Percentiles rank a stretch among this genome's conserved stretches.
Evolutionary conservation across 2,329 filamentous ascomycete species (phyloP).

Genomic region (Aspergillus fijiensis): DNA sequence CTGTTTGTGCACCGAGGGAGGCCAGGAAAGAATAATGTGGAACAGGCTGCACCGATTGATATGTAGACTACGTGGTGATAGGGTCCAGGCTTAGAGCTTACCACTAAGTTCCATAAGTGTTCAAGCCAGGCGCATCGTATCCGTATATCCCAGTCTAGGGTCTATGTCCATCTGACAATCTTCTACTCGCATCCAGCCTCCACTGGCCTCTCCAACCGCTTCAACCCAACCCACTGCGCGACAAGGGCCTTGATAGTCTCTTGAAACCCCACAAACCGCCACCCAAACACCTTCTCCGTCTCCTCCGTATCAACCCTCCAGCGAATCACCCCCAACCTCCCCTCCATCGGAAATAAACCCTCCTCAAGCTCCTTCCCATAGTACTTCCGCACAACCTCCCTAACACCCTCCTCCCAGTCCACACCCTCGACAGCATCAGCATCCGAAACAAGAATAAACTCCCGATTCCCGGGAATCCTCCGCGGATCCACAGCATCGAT

Average conservation of each 20-base stretch:
- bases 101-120: too few species aligned
- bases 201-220: neutral
- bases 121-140: too few species aligned
- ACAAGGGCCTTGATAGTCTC: neutral
- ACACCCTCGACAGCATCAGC: neutral
- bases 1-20: conserved; percentile 1
- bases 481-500: neutral
- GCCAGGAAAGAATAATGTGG: too few species aligned
- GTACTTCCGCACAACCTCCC: neutral
- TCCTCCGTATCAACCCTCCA: neutral
- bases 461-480: neutral
- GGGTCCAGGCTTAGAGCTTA: too few species aligned
- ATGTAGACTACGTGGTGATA: too few species aligned
- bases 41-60: too few species aligned
- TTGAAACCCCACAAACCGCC: neutral
- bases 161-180: too few species aligned
- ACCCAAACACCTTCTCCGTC: neutral
- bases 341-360: neutral
- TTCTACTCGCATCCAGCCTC: too few species aligned
- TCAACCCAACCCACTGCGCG: neutral
- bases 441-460: neutral
- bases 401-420: neutral
- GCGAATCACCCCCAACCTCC: neutral
- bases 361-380: neutral
- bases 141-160: too few species aligned